Evolutionary conservation across 768 basidiomycete genomes (phyloP).

Genomic region (Lactarius psammicola): DNA sequence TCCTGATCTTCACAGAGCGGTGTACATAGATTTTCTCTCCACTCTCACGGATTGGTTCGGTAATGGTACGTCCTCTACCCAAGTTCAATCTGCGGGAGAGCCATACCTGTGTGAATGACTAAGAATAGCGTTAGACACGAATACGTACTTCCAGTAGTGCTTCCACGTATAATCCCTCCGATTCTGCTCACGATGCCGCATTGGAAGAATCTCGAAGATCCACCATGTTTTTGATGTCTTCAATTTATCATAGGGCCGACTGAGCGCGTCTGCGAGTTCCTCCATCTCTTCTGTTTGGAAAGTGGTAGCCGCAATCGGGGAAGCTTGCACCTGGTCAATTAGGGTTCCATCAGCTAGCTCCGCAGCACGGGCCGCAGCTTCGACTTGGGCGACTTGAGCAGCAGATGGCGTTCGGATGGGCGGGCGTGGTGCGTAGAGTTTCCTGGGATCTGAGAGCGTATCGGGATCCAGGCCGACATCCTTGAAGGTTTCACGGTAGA

Average conservation of each 20-base stretch:
- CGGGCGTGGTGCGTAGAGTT: slow-evolving; percentile 30
- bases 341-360: slow-evolving; percentile 28
- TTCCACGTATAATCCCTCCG: neutral
- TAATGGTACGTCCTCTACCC: slow-evolving; percentile 3
- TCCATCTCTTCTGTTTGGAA: slow-evolving; percentile 56
- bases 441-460: slow-evolving; percentile 25
- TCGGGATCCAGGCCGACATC: slow-evolving; percentile 36
- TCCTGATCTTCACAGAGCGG: slow-evolving; percentile 16
- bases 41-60: neutral
- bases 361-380: neutral
- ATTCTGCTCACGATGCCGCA: slow-evolving; percentile 11
- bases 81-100: slow-evolving; percentile 4
- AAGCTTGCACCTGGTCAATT: slow-evolving; percentile 12
- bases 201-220: slow-evolving; percentile 53
- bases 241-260: slow-evolving; percentile 57
- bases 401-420: neutral
- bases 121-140: neutral
- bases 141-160: slow-evolving; percentile 3
- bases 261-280: slow-evolving; percentile 57
- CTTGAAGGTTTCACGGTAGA: slow-evolving; percentile 35
- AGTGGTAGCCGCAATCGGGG: slow-evolving; percentile 25
- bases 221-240: slow-evolving; percentile 53
- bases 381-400: neutral
- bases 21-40: slow-evolving; percentile 6
- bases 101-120: neutral